Evolutionary conservation across 2,329 filamentous ascomycete genomes (phyloP).

Genomic region (Penicillium thymicola): DNA sequence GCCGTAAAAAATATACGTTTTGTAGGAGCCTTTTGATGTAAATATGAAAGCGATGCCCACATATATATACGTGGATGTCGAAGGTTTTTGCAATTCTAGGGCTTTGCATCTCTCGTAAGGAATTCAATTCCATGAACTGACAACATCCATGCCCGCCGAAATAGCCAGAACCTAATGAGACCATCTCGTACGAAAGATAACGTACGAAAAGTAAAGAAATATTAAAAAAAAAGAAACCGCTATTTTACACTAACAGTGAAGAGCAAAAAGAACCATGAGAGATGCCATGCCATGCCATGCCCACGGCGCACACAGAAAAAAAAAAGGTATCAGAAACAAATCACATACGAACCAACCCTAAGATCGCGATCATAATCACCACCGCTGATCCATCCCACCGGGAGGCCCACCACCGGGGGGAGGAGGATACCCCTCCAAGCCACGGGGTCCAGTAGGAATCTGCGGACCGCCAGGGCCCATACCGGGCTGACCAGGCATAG

Average conservation of each 20-base stretch:
- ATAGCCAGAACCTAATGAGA: background rate
- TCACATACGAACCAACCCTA: background rate
- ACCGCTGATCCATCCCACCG: slow-evolving; percentile 30
- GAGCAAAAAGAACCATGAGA: slow-evolving; percentile 3
- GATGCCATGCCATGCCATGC: slow-evolving; percentile 5
- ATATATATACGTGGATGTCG: background rate
- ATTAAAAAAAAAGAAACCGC: slow-evolving; percentile 17
- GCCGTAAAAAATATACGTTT: no score
- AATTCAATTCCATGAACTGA: background rate
- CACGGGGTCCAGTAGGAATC: slow-evolving; percentile 29
- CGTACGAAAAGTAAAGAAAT: background rate
- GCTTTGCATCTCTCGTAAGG: background rate
- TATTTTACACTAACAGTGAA: slow-evolving; percentile 20
- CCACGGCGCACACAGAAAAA: slow-evolving; percentile 6
- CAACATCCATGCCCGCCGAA: background rate
- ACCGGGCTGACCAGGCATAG: slow-evolving; percentile 30
- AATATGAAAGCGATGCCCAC: background rate
- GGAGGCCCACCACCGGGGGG: slow-evolving; percentile 30
- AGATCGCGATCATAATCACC: slow-evolving; percentile 23
- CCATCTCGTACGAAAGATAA: background rate
- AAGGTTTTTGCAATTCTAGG: background rate
- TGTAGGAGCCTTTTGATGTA: background rate
- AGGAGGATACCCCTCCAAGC: slow-evolving; percentile 28
- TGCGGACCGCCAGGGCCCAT: slow-evolving; percentile 10
- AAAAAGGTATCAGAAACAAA: slow-evolving; percentile 9